Evolutionary conservation across 805 yeast genomes (phyloP).

Genomic region (Saccharomycopsis babjevae): DNA sequence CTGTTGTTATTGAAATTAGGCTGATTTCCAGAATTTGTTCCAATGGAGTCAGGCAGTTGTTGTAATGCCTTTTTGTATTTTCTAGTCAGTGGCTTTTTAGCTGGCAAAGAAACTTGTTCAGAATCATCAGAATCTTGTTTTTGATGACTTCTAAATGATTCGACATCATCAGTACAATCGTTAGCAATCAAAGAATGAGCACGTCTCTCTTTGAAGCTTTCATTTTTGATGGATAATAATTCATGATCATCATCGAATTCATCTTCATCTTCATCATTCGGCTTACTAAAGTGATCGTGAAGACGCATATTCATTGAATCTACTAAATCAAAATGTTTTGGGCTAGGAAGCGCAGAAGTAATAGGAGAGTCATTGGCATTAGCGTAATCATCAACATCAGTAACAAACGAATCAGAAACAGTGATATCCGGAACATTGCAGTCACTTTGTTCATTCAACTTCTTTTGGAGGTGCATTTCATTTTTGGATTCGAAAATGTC

Average conservation of each 20-base stretch:
- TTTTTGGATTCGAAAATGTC: neutral
- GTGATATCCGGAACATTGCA: neutral
- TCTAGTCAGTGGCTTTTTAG: neutral
- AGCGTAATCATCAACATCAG: neutral
- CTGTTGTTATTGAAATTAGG: constrained; percentile 7
- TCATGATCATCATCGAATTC: neutral
- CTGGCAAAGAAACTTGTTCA: neutral
- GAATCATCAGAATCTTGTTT: neutral
- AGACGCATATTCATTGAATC: neutral
- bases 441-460: neutral
- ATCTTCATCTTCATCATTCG: neutral
- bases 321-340: neutral
- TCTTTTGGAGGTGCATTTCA: neutral
- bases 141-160: neutral
- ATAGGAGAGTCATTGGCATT: constrained; percentile 2
- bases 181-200: neutral
- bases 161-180: neutral
- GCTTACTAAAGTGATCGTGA: neutral
- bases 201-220: neutral
- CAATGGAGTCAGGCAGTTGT: neutral
- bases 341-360: constrained; percentile 10
- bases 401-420: neutral
- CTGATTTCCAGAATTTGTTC: constrained; percentile 3
- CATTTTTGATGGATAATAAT: neutral
- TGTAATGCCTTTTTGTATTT: neutral